Evolutionary conservation across 208 protist species (phyloP), one percentile per base, ranked within the genome.

Genomic region (Trypanosoma scelopori): DNA sequence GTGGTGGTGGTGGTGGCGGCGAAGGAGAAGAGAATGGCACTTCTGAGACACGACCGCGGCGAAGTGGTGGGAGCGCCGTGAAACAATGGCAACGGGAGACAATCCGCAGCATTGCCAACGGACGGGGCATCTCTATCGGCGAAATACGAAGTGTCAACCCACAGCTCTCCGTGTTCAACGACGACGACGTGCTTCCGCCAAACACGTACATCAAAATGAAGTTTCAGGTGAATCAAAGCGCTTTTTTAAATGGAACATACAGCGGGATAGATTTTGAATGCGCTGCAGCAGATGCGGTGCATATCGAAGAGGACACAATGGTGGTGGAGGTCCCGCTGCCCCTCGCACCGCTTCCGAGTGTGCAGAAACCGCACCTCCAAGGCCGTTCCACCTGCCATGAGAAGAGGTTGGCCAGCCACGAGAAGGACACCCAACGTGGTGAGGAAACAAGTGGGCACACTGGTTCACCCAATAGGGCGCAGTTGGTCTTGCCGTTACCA

Each of bases 131-230:
- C 0, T 48, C 76, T 9, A 43, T 82, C 0, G 62, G 60, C 0
- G 76, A 79, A 9, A 52, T 88, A 46, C 84, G 80, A 23, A 45
- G 20, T 13, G 69, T 76, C 51, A 90, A 90, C 60, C 80, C 84
- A 37, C 79, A 90, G 27, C 49, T 90, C 28, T 59, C 77, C 0
- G 18, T 32, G 7, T 73, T 58, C 52, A 64, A 11, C 28, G 65
- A 50, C 51, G 55, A 41, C 23, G 71, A 67, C 50, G 64, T 52
- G 37, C 60, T 89, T 32, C 77, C 79, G 13, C 50, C 61, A 22
- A 78, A 89, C 59, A 89, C 83, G 18, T 89, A 68, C 46, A 62
- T 89, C 39, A 89, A 84, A 61, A 59, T 77, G 42, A 67, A 60
- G 30, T 55, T 32, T 37, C 58, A 48, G 16, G 5, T 56, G 25